Conservation (phyloP, 495 filamentous ascomycete species). For the Aspergillus asperescens region DNA sequence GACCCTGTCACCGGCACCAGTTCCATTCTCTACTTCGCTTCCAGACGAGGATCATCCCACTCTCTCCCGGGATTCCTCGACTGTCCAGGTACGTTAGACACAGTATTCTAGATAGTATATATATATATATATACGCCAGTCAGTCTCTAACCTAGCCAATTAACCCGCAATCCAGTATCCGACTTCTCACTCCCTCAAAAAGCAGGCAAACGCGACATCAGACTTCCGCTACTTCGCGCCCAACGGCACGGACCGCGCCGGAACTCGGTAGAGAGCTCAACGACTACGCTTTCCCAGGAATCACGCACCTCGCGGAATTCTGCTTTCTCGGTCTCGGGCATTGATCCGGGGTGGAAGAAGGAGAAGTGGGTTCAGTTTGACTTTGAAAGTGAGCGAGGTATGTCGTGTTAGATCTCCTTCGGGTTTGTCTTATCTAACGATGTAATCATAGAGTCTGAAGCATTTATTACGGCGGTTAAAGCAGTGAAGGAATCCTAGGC, state of each 20-base stretch:
- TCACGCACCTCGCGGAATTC: background rate
- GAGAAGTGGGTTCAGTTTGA: slow-evolving; percentile 5
- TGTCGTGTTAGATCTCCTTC: too few species aligned
- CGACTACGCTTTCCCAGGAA: slow-evolving; percentile 5
- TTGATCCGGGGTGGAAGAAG: background rate
- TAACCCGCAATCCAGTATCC: background rate
- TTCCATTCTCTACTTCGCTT: slow-evolving; percentile 11
- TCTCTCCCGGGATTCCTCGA: background rate
- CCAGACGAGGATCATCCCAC: background rate
- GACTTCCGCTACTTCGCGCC: background rate
- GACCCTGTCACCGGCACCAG: background rate
- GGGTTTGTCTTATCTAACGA: too few species aligned
- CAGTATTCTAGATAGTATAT: too few species aligned
- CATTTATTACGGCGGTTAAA: too few species aligned
- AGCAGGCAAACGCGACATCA: slow-evolving; percentile 1
- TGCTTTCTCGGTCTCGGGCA: background rate
- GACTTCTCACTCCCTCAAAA: background rate
- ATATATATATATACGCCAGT: too few species aligned
- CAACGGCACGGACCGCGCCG: background rate
- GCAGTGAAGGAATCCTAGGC: too few species aligned
- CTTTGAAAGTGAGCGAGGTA: slow-evolving; percentile 1
- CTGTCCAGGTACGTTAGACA: background rate
- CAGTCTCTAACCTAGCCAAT: background rate
- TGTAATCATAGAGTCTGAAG: too few species aligned
- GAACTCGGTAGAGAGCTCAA: slow-evolving; percentile 10